Conservation (phyloP, 1,284 basidiomycete species). For the Microbotryum intermedium region DNA sequence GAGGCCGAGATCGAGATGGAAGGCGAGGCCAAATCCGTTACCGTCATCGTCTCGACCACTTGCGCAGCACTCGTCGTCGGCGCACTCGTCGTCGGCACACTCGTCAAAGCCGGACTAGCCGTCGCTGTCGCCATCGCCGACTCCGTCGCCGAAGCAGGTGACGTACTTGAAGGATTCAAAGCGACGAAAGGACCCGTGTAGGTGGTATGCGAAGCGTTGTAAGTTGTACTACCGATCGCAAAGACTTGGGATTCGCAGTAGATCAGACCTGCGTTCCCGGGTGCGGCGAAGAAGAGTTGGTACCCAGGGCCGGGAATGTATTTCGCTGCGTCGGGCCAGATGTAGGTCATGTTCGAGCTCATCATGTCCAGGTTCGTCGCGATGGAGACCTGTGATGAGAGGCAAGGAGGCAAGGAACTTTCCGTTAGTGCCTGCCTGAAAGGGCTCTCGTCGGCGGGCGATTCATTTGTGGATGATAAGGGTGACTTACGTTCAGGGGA, state of each 20-base stretch:
- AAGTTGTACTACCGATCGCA: conserved; percentile 2
- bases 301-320: not conserved
- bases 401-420: not conserved
- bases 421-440: conserved; percentile 7
- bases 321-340: not conserved
- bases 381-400: not conserved
- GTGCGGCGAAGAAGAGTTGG: conserved; percentile 23
- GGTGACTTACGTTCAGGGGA: conserved; percentile 4
- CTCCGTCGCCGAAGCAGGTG: too few relatives aligned
- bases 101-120: too few relatives aligned
- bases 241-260: conserved; percentile 21
- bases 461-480: not conserved
- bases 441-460: conserved; percentile 3
- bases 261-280: conserved; percentile 5
- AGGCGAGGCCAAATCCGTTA: too few relatives aligned
- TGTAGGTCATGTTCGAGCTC: not conserved
- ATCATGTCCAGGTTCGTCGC: not conserved
- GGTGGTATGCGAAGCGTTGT: too few relatives aligned
- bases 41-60: too few relatives aligned
- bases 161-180: too few relatives aligned
- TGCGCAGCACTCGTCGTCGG: too few relatives aligned
- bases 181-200: too few relatives aligned
- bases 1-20: too few relatives aligned
- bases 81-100: too few relatives aligned
- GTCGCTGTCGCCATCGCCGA: too few relatives aligned